These are phyloP conservation scores for Podospora australis DNA, from an alignment of 495 filamentous ascomycete species.

Conservation along the genomic window DNA sequence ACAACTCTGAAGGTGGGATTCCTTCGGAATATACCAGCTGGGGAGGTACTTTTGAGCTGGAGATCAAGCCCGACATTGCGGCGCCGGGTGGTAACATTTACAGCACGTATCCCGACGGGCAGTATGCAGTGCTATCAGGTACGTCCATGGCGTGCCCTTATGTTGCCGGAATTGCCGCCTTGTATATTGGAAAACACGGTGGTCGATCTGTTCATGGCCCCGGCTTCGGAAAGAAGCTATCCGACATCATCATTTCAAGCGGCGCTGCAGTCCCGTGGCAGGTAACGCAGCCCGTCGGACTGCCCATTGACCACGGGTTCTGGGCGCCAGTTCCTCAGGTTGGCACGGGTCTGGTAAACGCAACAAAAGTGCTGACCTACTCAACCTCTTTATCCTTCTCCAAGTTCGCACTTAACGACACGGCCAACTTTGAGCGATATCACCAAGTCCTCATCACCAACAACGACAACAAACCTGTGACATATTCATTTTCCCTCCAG, in stretches of 20 bases:
- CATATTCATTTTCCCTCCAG: not conserved
- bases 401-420: constrained; percentile 41
- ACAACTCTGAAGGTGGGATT: constrained; percentile 21
- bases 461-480: constrained; percentile 15
- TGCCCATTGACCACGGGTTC: constrained; percentile 21
- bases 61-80: constrained; percentile 40
- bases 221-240: constrained; percentile 28
- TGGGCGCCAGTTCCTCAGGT: constrained; percentile 41
- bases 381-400: constrained; percentile 31
- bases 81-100: constrained; percentile 45
- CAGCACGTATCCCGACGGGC: constrained; percentile 33
- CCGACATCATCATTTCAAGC: constrained; percentile 33
- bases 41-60: constrained; percentile 39
- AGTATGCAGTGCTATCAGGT: constrained; percentile 38
- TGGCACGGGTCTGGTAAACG: constrained; percentile 42
- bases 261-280: constrained; percentile 38
- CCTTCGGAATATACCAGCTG: constrained; percentile 42
- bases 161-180: constrained; percentile 41
- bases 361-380: constrained; percentile 35
- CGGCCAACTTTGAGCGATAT: constrained; percentile 27
- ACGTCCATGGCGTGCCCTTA: constrained; percentile 50
- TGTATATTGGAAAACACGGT: constrained; percentile 32
- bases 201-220: constrained; percentile 30
- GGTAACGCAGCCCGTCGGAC: constrained; percentile 18
- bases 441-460: constrained; percentile 35